phyloP scores from a whole-genome alignment of 768 basidiomycete species.

The Russula vinacea region DNA sequence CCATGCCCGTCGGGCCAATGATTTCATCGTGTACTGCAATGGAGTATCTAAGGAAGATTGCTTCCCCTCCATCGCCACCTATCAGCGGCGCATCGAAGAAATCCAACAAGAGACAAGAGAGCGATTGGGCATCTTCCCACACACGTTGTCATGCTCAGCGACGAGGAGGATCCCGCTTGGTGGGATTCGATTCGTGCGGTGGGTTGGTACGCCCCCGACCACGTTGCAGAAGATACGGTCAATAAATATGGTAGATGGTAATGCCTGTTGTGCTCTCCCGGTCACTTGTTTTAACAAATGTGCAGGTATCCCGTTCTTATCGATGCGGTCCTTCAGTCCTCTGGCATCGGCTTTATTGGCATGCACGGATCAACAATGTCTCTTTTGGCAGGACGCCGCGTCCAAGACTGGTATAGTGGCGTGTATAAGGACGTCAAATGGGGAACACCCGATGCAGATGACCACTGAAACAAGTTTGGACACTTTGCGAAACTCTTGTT shows the following conservation, averaged over 20 bases:
- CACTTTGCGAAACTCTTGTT: not conserved
- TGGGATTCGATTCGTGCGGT: slow-evolving; percentile 38
- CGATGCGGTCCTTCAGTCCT: slow-evolving; percentile 69
- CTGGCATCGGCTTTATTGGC: slow-evolving; percentile 65
- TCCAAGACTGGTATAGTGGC: slow-evolving; percentile 63
- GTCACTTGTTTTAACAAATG: slow-evolving; percentile 1
- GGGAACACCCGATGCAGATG: slow-evolving; percentile 55
- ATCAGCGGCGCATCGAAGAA: slow-evolving; percentile 33
- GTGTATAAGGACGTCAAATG: slow-evolving; percentile 52
- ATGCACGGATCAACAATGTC: slow-evolving; percentile 73
- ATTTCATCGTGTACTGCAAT: slow-evolving; percentile 36
- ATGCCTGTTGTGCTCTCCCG: slow-evolving; percentile 1
- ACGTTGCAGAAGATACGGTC: slow-evolving; percentile 36
- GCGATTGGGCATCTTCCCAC: slow-evolving; percentile 35
- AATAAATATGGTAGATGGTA: slow-evolving; percentile 40
- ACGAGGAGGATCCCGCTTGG: slow-evolving; percentile 43
- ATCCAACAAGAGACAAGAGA: slow-evolving; percentile 39
- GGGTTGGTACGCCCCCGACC: slow-evolving; percentile 42
- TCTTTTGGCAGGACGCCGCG: slow-evolving; percentile 59
- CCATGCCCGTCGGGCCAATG: slow-evolving; percentile 21
- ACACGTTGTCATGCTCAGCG: slow-evolving; percentile 44
- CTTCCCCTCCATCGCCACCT: slow-evolving; percentile 40
- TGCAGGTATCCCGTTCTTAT: slow-evolving; percentile 69
- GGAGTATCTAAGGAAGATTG: slow-evolving; percentile 37
- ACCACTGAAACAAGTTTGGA: slow-evolving; percentile 41